Base-by-base conservation (phyloP, 805 yeast species). In the Schwanniomyces occidentalis region DNA sequence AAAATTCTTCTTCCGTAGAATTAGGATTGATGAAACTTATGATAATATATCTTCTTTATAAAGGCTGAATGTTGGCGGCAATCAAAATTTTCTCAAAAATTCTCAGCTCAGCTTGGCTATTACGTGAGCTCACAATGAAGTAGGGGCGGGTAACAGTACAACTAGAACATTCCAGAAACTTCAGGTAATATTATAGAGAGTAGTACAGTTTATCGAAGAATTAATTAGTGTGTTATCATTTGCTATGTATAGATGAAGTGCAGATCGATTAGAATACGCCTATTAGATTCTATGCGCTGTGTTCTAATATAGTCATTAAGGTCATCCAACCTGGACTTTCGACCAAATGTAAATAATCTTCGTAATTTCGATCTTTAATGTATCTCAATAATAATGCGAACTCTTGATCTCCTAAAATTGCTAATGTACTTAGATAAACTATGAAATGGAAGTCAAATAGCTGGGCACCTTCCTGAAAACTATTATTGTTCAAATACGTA, bases 321-420 rank as follows among this genome's bases (percentile, higher is more conserved):
- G 95, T 85, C 69, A 81, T 84, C 96, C 96, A 88, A 1, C 93
- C 93, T 0, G 85, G 80, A 16, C 76, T 57, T 41, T 82, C 80
- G 16, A 82, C 60, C 32, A 83, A 61, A 34, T 65, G 66, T 40
- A 74, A 68, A 34, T 72, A 74, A 35, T 75, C 75, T 19, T 68
- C 73, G 6, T 61, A 46, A 4, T 65, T 60, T 10, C 67, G 57
- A 2, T 58, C 58, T 5, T 56, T 55, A 2, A 82, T 82, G 16
- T 73, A 76, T 13, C 66, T 57, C 3, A 75, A 52, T 23, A 85
- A 58, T 37, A 76, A 45, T 14, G 59, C 42, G 49, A 73, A 65
- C 47, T 88, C 96, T 3, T 67, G 65, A 0, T 61, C 52, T 8
- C 77, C 69, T 31, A 90, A 61, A 4, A 89, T 71, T 2, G 76